These are phyloP conservation scores for Miscanthus lutarioriparius DNA, from an alignment of 176 grass and related monocot genomes.

Conservation along the genomic window DNA sequence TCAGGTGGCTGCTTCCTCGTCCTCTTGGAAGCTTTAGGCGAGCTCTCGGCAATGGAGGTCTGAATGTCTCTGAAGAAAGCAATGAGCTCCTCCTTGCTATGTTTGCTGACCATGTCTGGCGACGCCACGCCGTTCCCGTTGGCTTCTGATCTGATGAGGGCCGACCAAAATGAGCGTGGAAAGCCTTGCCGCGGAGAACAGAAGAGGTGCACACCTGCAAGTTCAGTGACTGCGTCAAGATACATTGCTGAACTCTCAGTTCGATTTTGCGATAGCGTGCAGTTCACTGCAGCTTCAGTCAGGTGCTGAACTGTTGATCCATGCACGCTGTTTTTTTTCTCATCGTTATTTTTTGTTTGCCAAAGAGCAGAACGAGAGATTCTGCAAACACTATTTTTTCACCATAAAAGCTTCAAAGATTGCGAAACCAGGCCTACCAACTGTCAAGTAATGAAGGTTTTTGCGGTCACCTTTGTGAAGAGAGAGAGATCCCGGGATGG, in stretches of 20 bases:
- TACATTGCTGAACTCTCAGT: too few species aligned
- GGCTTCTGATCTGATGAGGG: slow-evolving; percentile 41
- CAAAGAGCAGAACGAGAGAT: not conserved
- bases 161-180: not conserved
- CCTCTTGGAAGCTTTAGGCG: slow-evolving; percentile 36
- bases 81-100: slow-evolving; percentile 57
- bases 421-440: not conserved
- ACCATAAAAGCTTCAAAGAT: not conserved
- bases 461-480: slow-evolving; percentile 36
- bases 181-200: slow-evolving; percentile 3
- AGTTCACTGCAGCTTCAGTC: too few species aligned
- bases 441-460: not conserved
- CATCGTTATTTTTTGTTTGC: not conserved
- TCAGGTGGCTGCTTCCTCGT: slow-evolving; percentile 29
- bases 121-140: slow-evolving; percentile 19
- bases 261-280: too few species aligned
- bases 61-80: slow-evolving; percentile 59
- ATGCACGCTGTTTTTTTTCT: too few species aligned
- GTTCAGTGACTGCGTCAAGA: slow-evolving; percentile 32
- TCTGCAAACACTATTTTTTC: not conserved
- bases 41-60: slow-evolving; percentile 44
- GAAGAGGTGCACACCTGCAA: slow-evolving; percentile 41
- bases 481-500: not conserved
- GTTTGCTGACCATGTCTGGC: slow-evolving; percentile 20
- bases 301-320: too few species aligned